Evolutionary conservation across 2,329 filamentous ascomycete genomes (phyloP).

Genomic region (Cladosporium sp.): DNA sequence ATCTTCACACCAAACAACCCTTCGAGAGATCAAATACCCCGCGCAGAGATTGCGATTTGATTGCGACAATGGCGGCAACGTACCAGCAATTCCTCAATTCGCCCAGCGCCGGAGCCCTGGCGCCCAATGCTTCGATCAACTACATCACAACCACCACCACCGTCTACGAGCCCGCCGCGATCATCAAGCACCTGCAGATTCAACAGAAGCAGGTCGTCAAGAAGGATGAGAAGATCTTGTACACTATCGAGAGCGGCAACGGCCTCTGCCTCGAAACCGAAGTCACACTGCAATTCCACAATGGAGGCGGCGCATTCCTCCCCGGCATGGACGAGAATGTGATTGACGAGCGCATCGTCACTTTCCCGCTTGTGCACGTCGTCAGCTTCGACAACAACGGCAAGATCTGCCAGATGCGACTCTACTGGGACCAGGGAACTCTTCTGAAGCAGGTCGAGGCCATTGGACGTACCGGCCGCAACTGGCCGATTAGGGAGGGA

Average conservation of each 20-base stretch:
- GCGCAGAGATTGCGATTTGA: conserved; percentile 19
- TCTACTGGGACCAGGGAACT: conserved; percentile 93
- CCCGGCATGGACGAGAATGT: conserved; percentile 94
- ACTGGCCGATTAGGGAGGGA: conserved; percentile 92
- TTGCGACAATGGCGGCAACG: conserved; percentile 40
- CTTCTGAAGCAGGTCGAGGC: conserved; percentile 91
- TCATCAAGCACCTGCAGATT: conserved; percentile 77
- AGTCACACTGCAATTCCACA: conserved; percentile 78
- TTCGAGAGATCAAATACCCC: conserved; percentile 8
- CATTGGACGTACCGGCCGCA: conserved; percentile 84
- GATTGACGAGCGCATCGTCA: conserved; percentile 76
- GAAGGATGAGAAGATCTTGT: conserved; percentile 76
- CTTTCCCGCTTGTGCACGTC: conserved; percentile 85
- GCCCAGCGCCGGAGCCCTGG: conserved; percentile 47
- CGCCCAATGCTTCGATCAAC: conserved; percentile 57
- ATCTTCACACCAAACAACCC: background rate
- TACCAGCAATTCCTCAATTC: conserved; percentile 51
- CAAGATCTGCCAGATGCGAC: conserved; percentile 83
- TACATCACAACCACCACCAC: conserved; percentile 88
- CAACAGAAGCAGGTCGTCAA: conserved; percentile 77
- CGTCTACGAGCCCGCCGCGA: conserved; percentile 69
- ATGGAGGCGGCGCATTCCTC: conserved; percentile 81
- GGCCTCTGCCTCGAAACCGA: conserved; percentile 77
- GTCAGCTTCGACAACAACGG: conserved; percentile 76
- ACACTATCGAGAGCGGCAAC: conserved; percentile 69